Base-by-base conservation (phyloP, 768 basidiomycete species). In the Erythrobasidium yunnanense region DNA sequence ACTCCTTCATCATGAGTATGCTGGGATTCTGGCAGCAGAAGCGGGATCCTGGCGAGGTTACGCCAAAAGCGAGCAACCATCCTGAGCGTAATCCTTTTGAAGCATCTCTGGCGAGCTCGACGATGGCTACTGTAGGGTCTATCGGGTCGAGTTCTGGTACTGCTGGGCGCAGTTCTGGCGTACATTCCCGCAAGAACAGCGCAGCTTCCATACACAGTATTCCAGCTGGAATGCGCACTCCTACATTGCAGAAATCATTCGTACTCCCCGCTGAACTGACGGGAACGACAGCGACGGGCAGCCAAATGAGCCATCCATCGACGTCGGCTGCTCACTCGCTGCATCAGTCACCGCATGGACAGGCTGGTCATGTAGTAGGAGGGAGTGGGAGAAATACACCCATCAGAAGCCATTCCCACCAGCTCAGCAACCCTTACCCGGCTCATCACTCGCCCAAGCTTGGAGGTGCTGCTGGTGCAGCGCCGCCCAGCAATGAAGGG, bases 41-140 rank as follows among this genome's bases (percentile, higher is more conserved):
- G 5, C 35, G 56, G 27, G 56, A 58, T 34, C n/a, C 56, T 20
- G 60, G 60, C 7, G 60, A 63, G 15, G 42, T 38, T 6, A 63
- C 60, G 4, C 60, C 60, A 29, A 63, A 51, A 33, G 60, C 60
- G 25, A 46, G 32, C 11, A 27, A n/a, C n/a, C 23, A 51, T 22
- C 42, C 60, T 25, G 60, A 63, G 33, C 45, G 60, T 6, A 63
- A 63, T 22, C 60, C 60, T 6, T 63, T 63, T 34, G 60, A 63
- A 38, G n/a, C 60, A 3, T 63, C 60, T 15, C 17, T n/a, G n/a
- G n/a, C n/a, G n/a, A n/a, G n/a, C n/a, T n/a, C n/a, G n/a, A n/a
- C n/a, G n/a, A n/a, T n/a, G n/a, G n/a, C n/a, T n/a, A n/a, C n/a
- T n/a, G n/a, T n/a, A n/a, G n/a, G n/a, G n/a, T n/a, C n/a, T n/a